Evolutionary conservation across 139 green algal species (phyloP), one percentile per base, ranked within the genome.

Genomic region (Chlorella sp.): DNA sequence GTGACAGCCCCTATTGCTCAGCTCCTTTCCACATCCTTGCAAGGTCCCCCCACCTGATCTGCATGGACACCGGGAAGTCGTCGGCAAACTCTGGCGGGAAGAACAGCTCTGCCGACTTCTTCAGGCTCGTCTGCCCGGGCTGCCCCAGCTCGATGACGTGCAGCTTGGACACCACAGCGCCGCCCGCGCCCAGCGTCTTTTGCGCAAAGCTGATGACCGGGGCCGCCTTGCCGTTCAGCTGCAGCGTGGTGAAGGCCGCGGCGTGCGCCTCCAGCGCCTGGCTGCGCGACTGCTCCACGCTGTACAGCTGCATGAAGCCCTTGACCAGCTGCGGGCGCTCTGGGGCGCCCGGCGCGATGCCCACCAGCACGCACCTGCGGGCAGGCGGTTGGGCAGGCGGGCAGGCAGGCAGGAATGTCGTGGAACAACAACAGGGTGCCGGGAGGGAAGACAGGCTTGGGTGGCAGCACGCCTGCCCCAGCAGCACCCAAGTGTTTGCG

Each of bases 281-380:
- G 92, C 95, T 98, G 90, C 98, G 96, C 81, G 94, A 81, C 95
- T 99, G 98, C 77, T 99, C 98, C 75, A 99, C 95, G 11, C 97
- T 99, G 92, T 97, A 99, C 88, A 99, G 95, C 95, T 99, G 98
- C 98, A 99, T 99, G 86, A 98, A 97, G n/a, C 98, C 98, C 88
- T 98, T 98, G 2, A 99, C 98, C 57, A 99, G 96, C 90, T 96
- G 92, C 28, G 98, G 98, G 91, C 98, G 95, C 81, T 99, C 98
- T 28, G 98, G 94, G 2, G 95, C 93, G 32, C 98, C 98, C 19
- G 96, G 96, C 1, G 97, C 97, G 86, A 99, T 99, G 91, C 98
- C 98, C 60, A 99, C 96, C 39, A 99, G 93, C 61, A 99, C 85
- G 42, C 84, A 83, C 78, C 78, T 83, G 78, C 37, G 12, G 26